Percentiles rank a stretch among this genome's conserved stretches.
phyloP scores from a whole-genome alignment of 1,284 basidiomycete species.

The Psilocybe mexicana region DNA sequence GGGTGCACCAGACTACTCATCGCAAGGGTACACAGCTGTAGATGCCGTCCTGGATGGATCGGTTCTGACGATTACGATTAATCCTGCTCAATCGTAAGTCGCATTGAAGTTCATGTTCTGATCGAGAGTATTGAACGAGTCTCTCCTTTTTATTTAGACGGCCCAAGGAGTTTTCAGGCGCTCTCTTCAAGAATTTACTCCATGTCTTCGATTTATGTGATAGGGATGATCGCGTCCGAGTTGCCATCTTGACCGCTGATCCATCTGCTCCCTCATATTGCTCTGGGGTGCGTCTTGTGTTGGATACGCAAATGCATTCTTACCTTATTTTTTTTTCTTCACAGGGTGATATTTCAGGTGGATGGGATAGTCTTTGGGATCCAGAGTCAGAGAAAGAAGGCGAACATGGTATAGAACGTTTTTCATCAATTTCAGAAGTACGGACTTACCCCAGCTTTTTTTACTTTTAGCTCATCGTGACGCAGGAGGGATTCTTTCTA shows the following conservation, averaged over 20 bases:
- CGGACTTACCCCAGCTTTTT: background rate
- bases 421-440: background rate
- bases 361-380: constrained; percentile 40
- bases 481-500: constrained; percentile 44
- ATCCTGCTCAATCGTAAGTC: constrained; percentile 46
- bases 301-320: background rate
- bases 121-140: background rate
- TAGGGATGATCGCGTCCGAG: constrained; percentile 52
- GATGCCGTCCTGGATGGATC: constrained; percentile 40
- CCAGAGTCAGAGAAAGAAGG: constrained; percentile 43
- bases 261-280: constrained; percentile 53
- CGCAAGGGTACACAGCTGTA: constrained; percentile 43
- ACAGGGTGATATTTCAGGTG: constrained; percentile 49
- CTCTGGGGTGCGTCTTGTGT: constrained; percentile 46
- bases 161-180: constrained; percentile 42
- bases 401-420: constrained; percentile 36
- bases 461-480: constrained; percentile 47
- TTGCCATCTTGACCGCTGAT: constrained; percentile 54
- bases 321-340: background rate
- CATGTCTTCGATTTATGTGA: constrained; percentile 48
- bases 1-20: constrained; percentile 35
- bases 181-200: constrained; percentile 40
- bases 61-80: constrained; percentile 45
- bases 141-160: constrained; percentile 30
- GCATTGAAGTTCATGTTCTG: background rate